Conservation (phyloP, 129 eudicot species). For the Tagetes erecta region DNA sequence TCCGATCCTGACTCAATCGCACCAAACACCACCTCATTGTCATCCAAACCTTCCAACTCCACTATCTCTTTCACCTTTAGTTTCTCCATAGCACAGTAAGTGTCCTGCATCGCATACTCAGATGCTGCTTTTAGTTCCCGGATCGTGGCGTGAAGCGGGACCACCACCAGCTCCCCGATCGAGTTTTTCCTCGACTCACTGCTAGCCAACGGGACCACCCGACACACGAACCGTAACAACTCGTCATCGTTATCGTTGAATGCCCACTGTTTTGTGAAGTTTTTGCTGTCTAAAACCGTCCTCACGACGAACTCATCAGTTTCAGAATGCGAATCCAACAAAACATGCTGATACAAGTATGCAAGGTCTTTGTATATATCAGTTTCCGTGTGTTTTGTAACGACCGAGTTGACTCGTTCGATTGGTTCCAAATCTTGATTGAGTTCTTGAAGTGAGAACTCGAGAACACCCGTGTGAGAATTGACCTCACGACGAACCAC, state of each 20-base stretch:
- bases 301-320: slow-evolving; percentile 41
- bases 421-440: slow-evolving; percentile 17
- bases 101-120: slow-evolving; percentile 61
- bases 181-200: slow-evolving; percentile 13
- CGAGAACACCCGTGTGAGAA: slow-evolving; percentile 52
- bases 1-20: slow-evolving; percentile 65
- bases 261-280: slow-evolving; percentile 78
- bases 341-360: slow-evolving; percentile 47
- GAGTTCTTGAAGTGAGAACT: slow-evolving; percentile 62
- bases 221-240: slow-evolving; percentile 56
- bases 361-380: slow-evolving; percentile 52
- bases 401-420: slow-evolving; percentile 15
- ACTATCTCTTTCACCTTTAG: slow-evolving; percentile 51
- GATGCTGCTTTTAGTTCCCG: slow-evolving; percentile 56
- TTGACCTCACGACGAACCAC: slow-evolving; percentile 60
- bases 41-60: slow-evolving; percentile 46
- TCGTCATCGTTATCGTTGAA: slow-evolving; percentile 62
- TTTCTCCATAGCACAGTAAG: slow-evolving; percentile 62
- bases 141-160: slow-evolving; percentile 65
- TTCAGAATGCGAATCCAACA: slow-evolving; percentile 51
- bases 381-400: slow-evolving; percentile 16
- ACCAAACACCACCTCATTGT: slow-evolving; percentile 72
- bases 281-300: slow-evolving; percentile 55
- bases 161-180: slow-evolving; percentile 50
- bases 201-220: slow-evolving; percentile 30